These are phyloP conservation scores for Diaporthe batatas DNA, from an alignment of 2,329 filamentous ascomycete species.

Conservation along the genomic window DNA sequence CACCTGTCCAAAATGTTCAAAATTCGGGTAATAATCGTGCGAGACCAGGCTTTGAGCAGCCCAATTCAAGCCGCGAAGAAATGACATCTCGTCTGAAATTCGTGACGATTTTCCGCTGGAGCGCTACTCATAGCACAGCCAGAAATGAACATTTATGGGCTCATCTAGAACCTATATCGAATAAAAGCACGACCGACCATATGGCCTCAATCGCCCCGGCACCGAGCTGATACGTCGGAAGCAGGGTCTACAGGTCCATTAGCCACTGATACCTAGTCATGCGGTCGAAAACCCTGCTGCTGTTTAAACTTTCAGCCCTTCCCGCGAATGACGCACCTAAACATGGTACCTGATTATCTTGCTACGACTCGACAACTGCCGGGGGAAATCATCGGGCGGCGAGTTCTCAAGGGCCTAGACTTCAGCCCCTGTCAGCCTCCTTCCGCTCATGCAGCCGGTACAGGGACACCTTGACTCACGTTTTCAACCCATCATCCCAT, in stretches of 20 bases:
- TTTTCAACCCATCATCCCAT: neutral
- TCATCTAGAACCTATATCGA: neutral
- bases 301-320: slow-evolving; percentile 9
- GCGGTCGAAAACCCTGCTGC: neutral
- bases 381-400: neutral
- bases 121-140: neutral
- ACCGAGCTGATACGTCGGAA: neutral
- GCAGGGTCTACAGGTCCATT: neutral
- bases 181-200: neutral
- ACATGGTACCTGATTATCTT: neutral
- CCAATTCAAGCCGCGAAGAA: slow-evolving; percentile 13
- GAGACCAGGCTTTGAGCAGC: slow-evolving; percentile 18
- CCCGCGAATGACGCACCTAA: neutral
- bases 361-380: slow-evolving; percentile 4
- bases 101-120: too few species aligned
- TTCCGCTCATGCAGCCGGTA: neutral
- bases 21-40: slow-evolving; percentile 6
- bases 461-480: slow-evolving; percentile 13
- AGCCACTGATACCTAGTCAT: slow-evolving; percentile 7
- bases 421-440: slow-evolving; percentile 11
- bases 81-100: neutral
- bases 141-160: neutral
- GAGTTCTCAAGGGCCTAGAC: neutral
- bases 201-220: neutral
- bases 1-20: slow-evolving; percentile 3